Evolutionary conservation across 2,329 filamentous ascomycete species (phyloP), one percentile per base, ranked within the genome.

Genomic region (Epichloe gansuensis): DNA sequence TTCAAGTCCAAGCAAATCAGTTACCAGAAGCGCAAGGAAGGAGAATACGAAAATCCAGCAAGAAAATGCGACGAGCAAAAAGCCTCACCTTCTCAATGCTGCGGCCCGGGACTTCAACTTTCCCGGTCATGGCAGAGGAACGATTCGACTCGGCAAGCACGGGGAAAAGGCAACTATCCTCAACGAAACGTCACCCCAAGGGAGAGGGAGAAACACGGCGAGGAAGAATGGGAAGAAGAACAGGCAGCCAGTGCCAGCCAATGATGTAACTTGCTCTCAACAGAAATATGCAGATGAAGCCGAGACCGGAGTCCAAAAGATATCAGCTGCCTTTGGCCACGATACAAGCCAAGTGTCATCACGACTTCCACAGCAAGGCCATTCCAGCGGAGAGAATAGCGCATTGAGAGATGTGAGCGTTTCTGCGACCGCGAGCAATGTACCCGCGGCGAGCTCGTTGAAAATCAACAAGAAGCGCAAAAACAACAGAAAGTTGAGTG

Each of bases 71-170:
- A 13, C 7, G 13, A 21, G 17, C 5, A n/a, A 42, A 4, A 43
- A 46, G 12, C 2, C 25, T 5, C 34, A 23, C 12, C 13, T 50
- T 9, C 42, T 49, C 42, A 47, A 23, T n/a, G 13, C 27, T 27
- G 38, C 43, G 23, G 39, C 23, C 38, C 25, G 8, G 38, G 35
- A 31, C 5, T 53, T 44, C 17, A 39, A 44, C 5, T 51, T 48
- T 46, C 39, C 52, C 25, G 35, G 27, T 34, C 27, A 47, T 39
- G 49, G 49, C n/a, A 45, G 45, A 36, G 52, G 23, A 17, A 51
- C 52, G 5, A 34, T 51, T 12, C 45, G 49, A 17, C 5, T 47
- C 1, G 25, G 34, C 3, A 40, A 23, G 25, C 12, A 27, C 5
- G 25, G 8, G 5, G 13, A 39, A 3, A 44, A 38, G 49, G n/a